These are phyloP conservation scores for Yamadazyma insecticola DNA, from an alignment of 805 yeast genomes.

Conservation along the genomic window DNA sequence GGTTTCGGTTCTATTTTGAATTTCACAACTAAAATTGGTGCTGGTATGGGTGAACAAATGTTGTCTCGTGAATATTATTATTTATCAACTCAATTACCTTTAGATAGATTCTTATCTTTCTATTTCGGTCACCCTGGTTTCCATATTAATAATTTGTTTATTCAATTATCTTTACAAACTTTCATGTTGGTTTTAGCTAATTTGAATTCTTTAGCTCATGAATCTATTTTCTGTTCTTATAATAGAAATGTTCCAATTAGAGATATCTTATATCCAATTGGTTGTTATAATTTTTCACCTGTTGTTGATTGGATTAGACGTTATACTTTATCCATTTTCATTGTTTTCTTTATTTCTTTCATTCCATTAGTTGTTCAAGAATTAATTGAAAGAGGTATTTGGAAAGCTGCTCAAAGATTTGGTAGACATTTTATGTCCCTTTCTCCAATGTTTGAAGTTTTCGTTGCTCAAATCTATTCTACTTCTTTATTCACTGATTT, in stretches of 20 bases:
- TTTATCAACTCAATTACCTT: conserved; percentile 69
- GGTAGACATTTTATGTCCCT: conserved; percentile 64
- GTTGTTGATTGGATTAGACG: conserved; percentile 72
- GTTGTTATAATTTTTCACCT: conserved; percentile 70
- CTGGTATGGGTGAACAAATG: conserved; percentile 90
- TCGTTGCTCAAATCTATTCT: conserved; percentile 74
- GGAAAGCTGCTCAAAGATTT: conserved; percentile 61
- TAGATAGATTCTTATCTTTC: conserved; percentile 74
- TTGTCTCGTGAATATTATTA: conserved; percentile 78
- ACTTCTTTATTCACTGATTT: conserved; percentile 64
- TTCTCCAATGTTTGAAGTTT: conserved; percentile 76
- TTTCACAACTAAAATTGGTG: conserved; percentile 81
- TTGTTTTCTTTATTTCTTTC: conserved; percentile 70
- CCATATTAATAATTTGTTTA: conserved; percentile 74
- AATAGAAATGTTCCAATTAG: conserved; percentile 56
- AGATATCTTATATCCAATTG: conserved; percentile 57
- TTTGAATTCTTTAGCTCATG: conserved; percentile 59
- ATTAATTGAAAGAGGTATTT: conserved; percentile 68
- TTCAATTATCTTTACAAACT: conserved; percentile 53
- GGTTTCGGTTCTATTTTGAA: conserved; percentile 81
- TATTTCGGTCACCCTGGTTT: conserved; percentile 87
- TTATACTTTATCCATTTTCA: conserved; percentile 67
- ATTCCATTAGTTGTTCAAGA: conserved; percentile 76
- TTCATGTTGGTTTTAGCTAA: conserved; percentile 60
- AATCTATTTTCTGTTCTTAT: conserved; percentile 57